These are phyloP conservation scores for Tardiomyces blankii DNA, from an alignment of 1,139 yeast genomes.

Conservation along the genomic window DNA sequence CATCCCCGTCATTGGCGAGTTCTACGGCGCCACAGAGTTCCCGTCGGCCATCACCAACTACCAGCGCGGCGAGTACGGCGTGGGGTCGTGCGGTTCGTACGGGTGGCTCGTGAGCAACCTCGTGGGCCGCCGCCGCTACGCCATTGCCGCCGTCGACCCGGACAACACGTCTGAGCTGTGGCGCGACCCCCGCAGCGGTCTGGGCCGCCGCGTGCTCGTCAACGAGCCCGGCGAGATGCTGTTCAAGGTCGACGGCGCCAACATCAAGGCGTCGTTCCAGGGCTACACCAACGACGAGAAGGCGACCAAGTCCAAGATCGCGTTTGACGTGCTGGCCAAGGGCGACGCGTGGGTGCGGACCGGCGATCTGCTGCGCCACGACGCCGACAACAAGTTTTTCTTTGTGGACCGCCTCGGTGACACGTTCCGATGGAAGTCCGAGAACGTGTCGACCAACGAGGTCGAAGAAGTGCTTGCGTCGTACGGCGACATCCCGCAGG, in stretches of 20 bases:
- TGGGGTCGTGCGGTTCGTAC: slow-evolving; percentile 83
- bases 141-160: slow-evolving; percentile 63
- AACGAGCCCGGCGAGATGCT: slow-evolving; percentile 83
- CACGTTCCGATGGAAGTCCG: slow-evolving; percentile 95
- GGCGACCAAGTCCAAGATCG: slow-evolving; percentile 69
- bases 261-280: slow-evolving; percentile 49
- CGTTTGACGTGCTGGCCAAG: slow-evolving; percentile 59
- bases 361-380: slow-evolving; percentile 72
- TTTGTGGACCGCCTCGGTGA: slow-evolving; percentile 93
- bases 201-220: slow-evolving; percentile 37
- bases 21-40: slow-evolving; percentile 89
- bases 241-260: slow-evolving; percentile 58
- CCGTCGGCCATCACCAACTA: slow-evolving; percentile 83
- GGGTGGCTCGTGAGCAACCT: slow-evolving; percentile 46
- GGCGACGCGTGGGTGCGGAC: slow-evolving; percentile 92
- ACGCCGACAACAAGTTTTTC: slow-evolving; percentile 58
- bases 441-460: slow-evolving; percentile 88
- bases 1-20: slow-evolving; percentile 73
- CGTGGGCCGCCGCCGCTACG: slow-evolving; percentile 8
- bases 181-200: slow-evolving; percentile 61
- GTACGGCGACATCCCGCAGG: slow-evolving; percentile 42
- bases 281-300: slow-evolving; percentile 77
- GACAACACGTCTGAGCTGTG: slow-evolving; percentile 65
- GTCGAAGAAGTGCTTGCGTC: slow-evolving; percentile 64
- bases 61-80: slow-evolving; percentile 70